Percentiles rank a stretch among this genome's conserved stretches.
phyloP scores from a whole-genome alignment of 176 grass and related monocot species.

The Phoenix roebelenii region DNA sequence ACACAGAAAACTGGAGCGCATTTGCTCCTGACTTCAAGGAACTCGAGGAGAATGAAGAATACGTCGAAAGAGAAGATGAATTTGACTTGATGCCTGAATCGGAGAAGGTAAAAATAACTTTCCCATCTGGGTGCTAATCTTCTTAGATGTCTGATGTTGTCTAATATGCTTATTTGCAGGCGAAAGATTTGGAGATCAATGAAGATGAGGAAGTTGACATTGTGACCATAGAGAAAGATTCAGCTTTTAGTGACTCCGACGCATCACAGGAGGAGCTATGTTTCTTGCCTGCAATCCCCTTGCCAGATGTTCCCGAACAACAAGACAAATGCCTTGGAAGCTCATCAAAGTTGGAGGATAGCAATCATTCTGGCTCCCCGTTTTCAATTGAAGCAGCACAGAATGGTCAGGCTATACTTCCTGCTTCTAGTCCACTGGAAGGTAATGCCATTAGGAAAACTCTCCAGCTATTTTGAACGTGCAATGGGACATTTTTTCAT shows the following conservation, averaged over 20 bases:
- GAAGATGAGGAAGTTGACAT: conserved; percentile 75
- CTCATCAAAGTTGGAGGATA: conserved; percentile 81
- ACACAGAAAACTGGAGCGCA: conserved; percentile 90
- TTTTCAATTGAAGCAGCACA: conserved; percentile 68
- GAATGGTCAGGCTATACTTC: conserved; percentile 55
- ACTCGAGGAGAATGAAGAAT: no score
- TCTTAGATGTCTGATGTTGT: no score
- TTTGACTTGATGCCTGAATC: no score
- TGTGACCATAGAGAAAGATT: conserved; percentile 51
- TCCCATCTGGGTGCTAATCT: no score
- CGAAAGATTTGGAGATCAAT: conserved; percentile 59
- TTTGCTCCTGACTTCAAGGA: conserved; percentile 98
- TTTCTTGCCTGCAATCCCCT: conserved; percentile 63
- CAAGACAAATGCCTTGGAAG: conserved; percentile 83
- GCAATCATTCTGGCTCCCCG: conserved; percentile 82
- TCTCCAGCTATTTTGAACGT: no score
- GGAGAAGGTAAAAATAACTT: no score
- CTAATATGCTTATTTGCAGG: conserved; percentile 34
- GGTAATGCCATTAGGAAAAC: conserved; percentile 22
- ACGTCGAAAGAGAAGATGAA: no score
- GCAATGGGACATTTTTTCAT: no score
- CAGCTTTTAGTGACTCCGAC: conserved; percentile 53
- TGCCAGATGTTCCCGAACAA: conserved; percentile 70
- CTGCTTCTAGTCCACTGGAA: conserved; percentile 66
- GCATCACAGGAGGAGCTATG: conserved; percentile 46